Percentiles rank a stretch among this genome's conserved stretches.
Conservation (phyloP, 768 basidiomycete genomes). For the Lentinus brumalis region DNA sequence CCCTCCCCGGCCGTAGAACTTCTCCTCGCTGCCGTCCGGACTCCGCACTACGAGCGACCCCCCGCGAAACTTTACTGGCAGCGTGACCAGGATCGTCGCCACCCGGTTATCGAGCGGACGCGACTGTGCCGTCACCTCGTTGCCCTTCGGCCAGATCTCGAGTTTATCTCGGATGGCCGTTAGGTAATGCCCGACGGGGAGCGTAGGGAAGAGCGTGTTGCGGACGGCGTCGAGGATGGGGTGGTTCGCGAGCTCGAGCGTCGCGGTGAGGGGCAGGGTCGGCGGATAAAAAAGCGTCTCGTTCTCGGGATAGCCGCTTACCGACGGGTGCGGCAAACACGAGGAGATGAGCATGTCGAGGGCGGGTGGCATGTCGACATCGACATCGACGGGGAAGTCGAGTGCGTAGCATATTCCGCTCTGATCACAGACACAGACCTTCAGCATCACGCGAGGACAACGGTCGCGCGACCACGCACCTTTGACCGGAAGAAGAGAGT, state of each 20-base stretch:
- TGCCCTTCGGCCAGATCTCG: conserved; percentile 66
- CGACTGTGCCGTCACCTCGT: conserved; percentile 57
- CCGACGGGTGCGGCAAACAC: conserved; percentile 56
- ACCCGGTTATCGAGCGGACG: conserved; percentile 65
- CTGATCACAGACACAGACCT: conserved; percentile 37
- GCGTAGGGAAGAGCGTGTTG: conserved; percentile 67
- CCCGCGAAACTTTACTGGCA: conserved; percentile 75
- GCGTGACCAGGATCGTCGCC: conserved; percentile 71
- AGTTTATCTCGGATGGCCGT: conserved; percentile 67
- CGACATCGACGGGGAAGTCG: conserved; percentile 80
- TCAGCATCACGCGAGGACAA: neutral
- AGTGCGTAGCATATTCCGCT: conserved; percentile 79
- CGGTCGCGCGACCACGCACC: conserved; percentile 41
- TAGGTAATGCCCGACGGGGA: conserved; percentile 71
- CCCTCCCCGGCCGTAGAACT: conserved; percentile 61
- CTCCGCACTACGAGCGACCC: conserved; percentile 64
- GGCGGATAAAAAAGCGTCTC: conserved; percentile 75
- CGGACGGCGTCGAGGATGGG: conserved; percentile 80
- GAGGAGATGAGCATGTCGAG: conserved; percentile 77
- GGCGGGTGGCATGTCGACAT: conserved; percentile 73
- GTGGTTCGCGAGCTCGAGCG: conserved; percentile 79
- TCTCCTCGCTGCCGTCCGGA: conserved; percentile 57
- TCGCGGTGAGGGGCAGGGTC: conserved; percentile 70
- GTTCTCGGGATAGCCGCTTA: conserved; percentile 41
- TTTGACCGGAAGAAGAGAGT: conserved; percentile 80